phyloP scores from a whole-genome alignment of 345 rosid species.

The Ceriops tagal region DNA sequence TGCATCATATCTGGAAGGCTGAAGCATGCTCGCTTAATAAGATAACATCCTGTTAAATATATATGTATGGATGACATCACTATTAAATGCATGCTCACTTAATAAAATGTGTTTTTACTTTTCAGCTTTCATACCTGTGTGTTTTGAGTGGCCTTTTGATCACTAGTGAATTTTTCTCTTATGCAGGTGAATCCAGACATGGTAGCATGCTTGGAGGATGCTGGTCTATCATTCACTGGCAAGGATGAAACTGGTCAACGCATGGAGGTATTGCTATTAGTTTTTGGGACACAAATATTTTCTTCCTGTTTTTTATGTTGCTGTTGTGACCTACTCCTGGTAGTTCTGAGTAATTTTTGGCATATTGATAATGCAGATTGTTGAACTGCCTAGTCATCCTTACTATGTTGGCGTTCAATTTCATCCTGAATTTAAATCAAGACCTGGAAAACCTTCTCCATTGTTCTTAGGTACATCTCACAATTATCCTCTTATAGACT shows the following conservation, averaged over 20 bases:
- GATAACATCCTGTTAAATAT: too few relatives aligned
- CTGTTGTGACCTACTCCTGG: too few relatives aligned
- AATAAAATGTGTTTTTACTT: too few relatives aligned
- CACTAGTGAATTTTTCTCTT: not conserved
- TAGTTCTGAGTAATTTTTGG: not conserved
- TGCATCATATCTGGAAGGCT: too few relatives aligned
- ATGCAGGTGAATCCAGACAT: constrained; percentile 84
- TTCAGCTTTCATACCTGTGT: too few relatives aligned
- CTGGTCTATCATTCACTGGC: constrained; percentile 85
- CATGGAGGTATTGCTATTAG: constrained; percentile 55
- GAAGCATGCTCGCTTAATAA: too few relatives aligned
- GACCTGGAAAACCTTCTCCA: constrained; percentile 92
- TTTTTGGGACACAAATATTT: too few relatives aligned
- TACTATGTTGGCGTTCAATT: constrained; percentile 54
- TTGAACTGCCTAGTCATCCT: constrained; percentile 28
- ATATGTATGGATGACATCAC: too few relatives aligned
- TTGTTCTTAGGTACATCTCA: constrained; percentile 59
- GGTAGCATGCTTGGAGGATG: constrained; percentile 62
- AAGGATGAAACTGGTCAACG: constrained; percentile 87
- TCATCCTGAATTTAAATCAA: constrained; percentile 94
- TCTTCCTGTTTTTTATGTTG: too few relatives aligned
- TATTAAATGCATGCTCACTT: too few relatives aligned
- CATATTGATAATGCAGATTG: constrained; percentile 12
- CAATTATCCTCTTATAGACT: not conserved
- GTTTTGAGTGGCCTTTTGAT: not conserved